Percentiles rank a stretch among this genome's conserved stretches.
phyloP scores from a whole-genome alignment of 2,329 filamentous ascomycete genomes.

The Trichophyton schoenleinii region DNA sequence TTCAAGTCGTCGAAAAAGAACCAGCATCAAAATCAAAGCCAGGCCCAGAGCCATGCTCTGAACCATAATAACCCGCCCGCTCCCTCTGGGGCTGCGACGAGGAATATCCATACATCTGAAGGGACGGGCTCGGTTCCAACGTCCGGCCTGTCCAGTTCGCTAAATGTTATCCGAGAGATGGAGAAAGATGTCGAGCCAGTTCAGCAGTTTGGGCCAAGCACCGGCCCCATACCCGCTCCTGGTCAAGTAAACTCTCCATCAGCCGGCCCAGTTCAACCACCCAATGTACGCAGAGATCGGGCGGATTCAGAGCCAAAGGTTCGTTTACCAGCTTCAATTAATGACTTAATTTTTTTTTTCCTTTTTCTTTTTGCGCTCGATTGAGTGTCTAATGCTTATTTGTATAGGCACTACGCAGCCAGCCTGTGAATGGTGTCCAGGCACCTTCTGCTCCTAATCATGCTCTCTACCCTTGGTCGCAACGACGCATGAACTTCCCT shows the following conservation, averaged over 20 bases:
- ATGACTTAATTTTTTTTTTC: no score
- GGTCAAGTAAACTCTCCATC: slow-evolving; percentile 54
- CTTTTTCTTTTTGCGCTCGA: no score
- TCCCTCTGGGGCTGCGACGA: slow-evolving; percentile 9
- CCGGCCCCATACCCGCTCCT: slow-evolving; percentile 49
- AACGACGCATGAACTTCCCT: slow-evolving; percentile 74
- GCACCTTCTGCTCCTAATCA: slow-evolving; percentile 47
- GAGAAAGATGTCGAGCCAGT: slow-evolving; percentile 24
- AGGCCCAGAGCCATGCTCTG: not conserved
- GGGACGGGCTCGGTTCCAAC: slow-evolving; percentile 33
- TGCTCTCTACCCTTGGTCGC: slow-evolving; percentile 91
- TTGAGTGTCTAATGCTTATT: not conserved
- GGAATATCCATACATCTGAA: slow-evolving; percentile 46
- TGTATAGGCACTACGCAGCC: slow-evolving; percentile 21
- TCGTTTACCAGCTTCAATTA: slow-evolving; percentile 16
- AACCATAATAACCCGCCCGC: not conserved
- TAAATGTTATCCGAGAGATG: slow-evolving; percentile 35
- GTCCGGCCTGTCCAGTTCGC: slow-evolving; percentile 23
- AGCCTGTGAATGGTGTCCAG: slow-evolving; percentile 40
- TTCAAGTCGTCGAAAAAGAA: slow-evolving; percentile 74
- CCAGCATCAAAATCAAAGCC: slow-evolving; percentile 27
- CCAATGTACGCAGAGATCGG: slow-evolving; percentile 46
- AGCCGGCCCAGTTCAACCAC: slow-evolving; percentile 53
- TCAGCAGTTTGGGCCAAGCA: slow-evolving; percentile 50
- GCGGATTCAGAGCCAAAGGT: slow-evolving; percentile 45